Percentiles rank a stretch among this genome's conserved stretches.
phyloP scores from a whole-genome alignment of 306 rosid species.

The Acmispon strigosus region DNA sequence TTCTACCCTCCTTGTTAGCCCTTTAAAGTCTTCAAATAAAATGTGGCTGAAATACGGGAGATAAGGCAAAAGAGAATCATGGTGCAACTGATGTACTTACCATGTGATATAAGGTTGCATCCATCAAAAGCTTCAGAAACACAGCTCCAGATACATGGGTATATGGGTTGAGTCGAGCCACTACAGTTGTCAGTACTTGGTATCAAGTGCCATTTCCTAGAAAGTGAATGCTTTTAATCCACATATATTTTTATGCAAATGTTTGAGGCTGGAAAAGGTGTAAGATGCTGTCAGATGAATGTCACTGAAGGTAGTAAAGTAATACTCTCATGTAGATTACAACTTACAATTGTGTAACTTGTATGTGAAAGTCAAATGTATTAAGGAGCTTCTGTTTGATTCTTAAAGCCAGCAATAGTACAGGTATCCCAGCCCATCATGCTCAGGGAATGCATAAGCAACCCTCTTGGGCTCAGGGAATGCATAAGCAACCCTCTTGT shows the following conservation, averaged over 20 bases:
- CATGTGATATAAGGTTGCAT: no score
- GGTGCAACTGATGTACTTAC: no score
- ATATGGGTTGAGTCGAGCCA: neutral
- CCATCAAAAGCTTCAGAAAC: no score
- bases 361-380: neutral
- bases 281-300: neutral
- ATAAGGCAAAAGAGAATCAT: no score
- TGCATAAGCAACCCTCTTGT: conserved; percentile 35
- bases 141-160: no score
- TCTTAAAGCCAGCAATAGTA: conserved; percentile 48
- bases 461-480: conserved; percentile 45
- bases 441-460: conserved; percentile 38
- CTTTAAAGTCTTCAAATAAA: no score
- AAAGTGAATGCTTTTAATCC: conserved; percentile 52
- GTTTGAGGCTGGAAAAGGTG: conserved; percentile 39
- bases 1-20: no score
- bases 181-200: conserved; percentile 32
- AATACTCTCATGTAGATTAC: neutral
- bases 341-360: neutral
- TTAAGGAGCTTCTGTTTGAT: conserved; percentile 50
- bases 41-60: no score
- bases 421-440: conserved; percentile 45
- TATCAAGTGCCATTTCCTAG: conserved; percentile 50
- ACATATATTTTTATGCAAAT: conserved; percentile 40
- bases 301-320: neutral